phyloP scores from a whole-genome alignment of 306 rosid genomes.

The Cucumis sativus region DNA sequence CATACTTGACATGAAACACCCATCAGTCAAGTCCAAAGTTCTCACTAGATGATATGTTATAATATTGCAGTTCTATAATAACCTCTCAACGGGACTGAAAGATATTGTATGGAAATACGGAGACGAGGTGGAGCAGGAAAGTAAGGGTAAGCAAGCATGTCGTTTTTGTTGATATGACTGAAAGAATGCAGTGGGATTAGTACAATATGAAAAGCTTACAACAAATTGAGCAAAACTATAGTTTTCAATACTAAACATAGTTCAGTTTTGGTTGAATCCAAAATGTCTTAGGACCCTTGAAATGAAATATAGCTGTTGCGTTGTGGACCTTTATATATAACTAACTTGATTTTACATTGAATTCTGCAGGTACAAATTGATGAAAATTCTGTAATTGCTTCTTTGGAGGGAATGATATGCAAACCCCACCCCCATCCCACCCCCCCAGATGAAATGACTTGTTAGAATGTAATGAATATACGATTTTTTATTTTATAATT shows the following conservation, averaged over 20 bases:
- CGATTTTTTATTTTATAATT: too few relatives aligned
- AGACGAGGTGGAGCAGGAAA: slow-evolving; percentile 49
- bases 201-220: not conserved
- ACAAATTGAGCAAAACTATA: not conserved
- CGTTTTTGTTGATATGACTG: not conserved
- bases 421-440: not conserved
- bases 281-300: not conserved
- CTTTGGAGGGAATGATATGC: not conserved
- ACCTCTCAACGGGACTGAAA: slow-evolving; percentile 62
- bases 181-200: not conserved
- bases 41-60: not conserved
- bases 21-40: not conserved
- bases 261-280: not conserved
- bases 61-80: slow-evolving; percentile 64
- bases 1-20: not conserved
- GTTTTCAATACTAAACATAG: not conserved
- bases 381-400: not conserved
- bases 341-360: not conserved
- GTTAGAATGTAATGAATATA: too few relatives aligned
- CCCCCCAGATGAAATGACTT: too few relatives aligned
- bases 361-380: not conserved
- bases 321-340: not conserved
- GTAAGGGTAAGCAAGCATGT: slow-evolving; percentile 30
- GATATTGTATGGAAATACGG: slow-evolving; percentile 76
- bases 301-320: not conserved